Evolutionary conservation across 208 protist species (phyloP).

Genomic region (Leishmania amazonensis): DNA sequence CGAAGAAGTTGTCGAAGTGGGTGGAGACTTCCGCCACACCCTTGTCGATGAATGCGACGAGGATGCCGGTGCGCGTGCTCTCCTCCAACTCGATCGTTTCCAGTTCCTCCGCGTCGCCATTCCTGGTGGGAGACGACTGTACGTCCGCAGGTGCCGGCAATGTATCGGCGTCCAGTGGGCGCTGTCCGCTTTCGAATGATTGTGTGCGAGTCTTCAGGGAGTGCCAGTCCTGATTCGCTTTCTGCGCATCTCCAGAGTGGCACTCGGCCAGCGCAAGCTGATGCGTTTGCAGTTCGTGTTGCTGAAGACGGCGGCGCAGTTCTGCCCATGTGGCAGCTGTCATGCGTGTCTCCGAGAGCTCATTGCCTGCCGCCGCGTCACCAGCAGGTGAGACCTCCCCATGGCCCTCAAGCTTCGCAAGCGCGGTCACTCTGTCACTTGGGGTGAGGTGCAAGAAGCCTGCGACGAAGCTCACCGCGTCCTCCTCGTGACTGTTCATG

Average conservation of each 20-base stretch:
- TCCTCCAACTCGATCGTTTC: conserved; percentile 43
- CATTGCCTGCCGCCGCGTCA: neutral
- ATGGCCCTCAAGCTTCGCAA: conserved; percentile 12
- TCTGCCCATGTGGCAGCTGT: neutral
- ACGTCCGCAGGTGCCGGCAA: neutral
- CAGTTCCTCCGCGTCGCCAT: conserved; percentile 14
- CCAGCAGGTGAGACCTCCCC: neutral
- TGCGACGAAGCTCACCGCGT: conserved; percentile 19
- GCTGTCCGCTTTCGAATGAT: neutral
- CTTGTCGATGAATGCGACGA: conserved; percentile 47
- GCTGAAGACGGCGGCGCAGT: conserved; percentile 15
- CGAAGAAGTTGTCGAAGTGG: conserved; percentile 57
- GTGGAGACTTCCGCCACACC: conserved; percentile 39
- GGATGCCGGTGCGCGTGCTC: conserved; percentile 41
- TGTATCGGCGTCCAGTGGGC: too few species aligned
- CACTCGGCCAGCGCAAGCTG: neutral
- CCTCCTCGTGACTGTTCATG: conserved; percentile 29
- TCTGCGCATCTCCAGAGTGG: neutral
- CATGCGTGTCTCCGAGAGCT: neutral
- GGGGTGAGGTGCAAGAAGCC: conserved; percentile 27
- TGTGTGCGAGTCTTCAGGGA: neutral
- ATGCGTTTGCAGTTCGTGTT: neutral
- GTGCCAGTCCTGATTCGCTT: neutral
- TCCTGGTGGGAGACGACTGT: too few species aligned
- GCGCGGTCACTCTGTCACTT: conserved; percentile 13